Percentiles rank a stretch among this genome's conserved stretches.
phyloP scores from a whole-genome alignment of 257 asterid species.

The Solanum okadae region DNA sequence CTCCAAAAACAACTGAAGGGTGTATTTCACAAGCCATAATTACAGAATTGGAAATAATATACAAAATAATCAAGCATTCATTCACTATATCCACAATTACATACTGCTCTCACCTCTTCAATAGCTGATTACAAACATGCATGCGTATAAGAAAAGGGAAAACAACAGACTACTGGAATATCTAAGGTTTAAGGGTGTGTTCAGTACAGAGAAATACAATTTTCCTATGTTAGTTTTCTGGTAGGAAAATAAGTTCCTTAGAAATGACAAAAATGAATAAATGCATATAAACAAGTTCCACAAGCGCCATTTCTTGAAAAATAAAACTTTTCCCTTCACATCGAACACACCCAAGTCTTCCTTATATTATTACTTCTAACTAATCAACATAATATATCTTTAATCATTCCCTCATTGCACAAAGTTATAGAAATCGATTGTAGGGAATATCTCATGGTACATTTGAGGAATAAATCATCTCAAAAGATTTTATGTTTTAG shows the following conservation, averaged over 20 bases:
- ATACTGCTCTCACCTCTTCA: not conserved
- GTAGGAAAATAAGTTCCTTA: no score
- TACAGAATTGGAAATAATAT: no score
- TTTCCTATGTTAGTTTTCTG: no score
- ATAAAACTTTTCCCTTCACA: not conserved
- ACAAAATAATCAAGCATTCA: not conserved
- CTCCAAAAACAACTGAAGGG: not conserved
- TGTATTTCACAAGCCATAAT: not conserved
- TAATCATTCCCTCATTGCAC: not conserved
- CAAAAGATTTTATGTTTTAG: no score
- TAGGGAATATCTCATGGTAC: not conserved
- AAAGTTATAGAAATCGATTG: not conserved
- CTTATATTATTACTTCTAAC: not conserved
- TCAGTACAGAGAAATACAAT: not conserved
- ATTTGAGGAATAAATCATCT: not conserved
- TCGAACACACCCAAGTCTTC: not conserved
- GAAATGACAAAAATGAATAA: no score
- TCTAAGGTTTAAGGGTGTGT: not conserved
- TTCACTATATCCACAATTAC: not conserved
- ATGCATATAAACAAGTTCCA: no score
- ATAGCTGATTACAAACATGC: not conserved
- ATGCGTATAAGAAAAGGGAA: not conserved
- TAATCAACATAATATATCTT: not conserved
- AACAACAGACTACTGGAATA: not conserved
- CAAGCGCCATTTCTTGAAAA: no score